Evolutionary conservation across 1,284 basidiomycete genomes (phyloP), one percentile per base, ranked within the genome.

Genomic region (Megacollybia platyphylla): DNA sequence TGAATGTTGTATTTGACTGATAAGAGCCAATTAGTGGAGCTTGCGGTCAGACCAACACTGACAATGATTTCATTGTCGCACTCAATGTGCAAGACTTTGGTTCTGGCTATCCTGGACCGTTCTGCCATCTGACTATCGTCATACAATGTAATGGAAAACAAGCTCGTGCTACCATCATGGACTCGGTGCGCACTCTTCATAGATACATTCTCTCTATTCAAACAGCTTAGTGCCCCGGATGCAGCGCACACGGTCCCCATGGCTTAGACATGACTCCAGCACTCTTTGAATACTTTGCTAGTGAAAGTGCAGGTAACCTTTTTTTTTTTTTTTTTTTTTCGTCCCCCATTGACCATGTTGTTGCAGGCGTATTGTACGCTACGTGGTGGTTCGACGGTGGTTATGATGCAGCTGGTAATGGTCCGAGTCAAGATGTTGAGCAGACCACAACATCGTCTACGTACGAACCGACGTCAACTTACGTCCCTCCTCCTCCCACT

Each of bases 201-300:
- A 13, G 11, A n/a, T 5, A 15, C 18, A 2, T 38, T 24, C 5
- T 11, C 10, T 42, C 45, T 29, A 26, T 30, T 38, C 37, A 43
- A 15, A 11, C 13, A 32, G 13, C 28, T 37, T 46, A 84, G 74
- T 89, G 86, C 58, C 73, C 73, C 43, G 76, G 71, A 26, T 91
- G 87, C 20, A 3, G 5, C 5, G 5, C 20, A 4, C 20, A 24
- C 5, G 20, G 20, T 24, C 4, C 57, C 74, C 76, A 2, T 70
- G 86, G 73, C 35, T 73, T 96, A 44, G 91, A 96, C 65, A 68
- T 93, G 47, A 84, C 85, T 18, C 57, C 60, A 8, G 71, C 78
- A 41, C 73, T 96, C 36, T 96, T 96, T 66, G 40, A 53, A 2
- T 70, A 61, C 61, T 81, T 85, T 46, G 70, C 69, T 0, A n/a